Evolutionary conservation across 23 red algal species (phyloP), one percentile per base, ranked within the genome.

Genomic region (Gracilariopsis chorda): DNA sequence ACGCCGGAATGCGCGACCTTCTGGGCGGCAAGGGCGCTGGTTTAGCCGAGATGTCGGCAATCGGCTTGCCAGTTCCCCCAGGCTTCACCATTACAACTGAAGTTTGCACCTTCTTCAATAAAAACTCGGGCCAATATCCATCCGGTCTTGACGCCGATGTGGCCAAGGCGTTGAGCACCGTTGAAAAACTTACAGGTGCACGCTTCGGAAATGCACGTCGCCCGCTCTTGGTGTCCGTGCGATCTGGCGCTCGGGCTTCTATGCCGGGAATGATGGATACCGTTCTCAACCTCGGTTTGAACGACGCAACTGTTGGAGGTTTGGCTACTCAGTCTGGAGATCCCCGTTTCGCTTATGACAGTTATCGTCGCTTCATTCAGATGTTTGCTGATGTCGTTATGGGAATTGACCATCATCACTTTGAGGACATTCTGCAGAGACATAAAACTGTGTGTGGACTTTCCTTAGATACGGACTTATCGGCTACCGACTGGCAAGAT

Each of bases 261-360:
- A 90, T 90, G 86, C 86, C 86, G 7, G 86, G 86, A 48, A 90
- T 90, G 86, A 90, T 90, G 86, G 86, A 90, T 60, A 90, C 86
- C 28, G 75, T 90, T 37, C 86, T 90, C 58, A 90, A 90, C 45
- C 74, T 82, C 33, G 86, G 86, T 5, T 58, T 90, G 32, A 90
- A 80, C 68, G 86, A 90, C 78, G 44, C 46, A 17, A 90, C 74
- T n/a, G 86, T 90, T 0, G 45, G 57, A 33, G 74, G 59, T 27
- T 69, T 90, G 12, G 86, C 86, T 21, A 64, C 82, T 9, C 46
- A 78, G 19, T 80, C 86, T 3, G 61, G 56, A 5, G 59, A 76
- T 24, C 86, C 86, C 28, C 57, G 86, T 28, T 90, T 90, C 41
- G 86, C 86, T 29, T 90, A 90, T 72, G 86, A 90, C 44, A 81